Percentiles rank a stretch among this genome's conserved stretches.
Evolutionary conservation across 2,329 filamentous ascomycete species (phyloP).

Genomic region (Fusarium ambrosium): DNA sequence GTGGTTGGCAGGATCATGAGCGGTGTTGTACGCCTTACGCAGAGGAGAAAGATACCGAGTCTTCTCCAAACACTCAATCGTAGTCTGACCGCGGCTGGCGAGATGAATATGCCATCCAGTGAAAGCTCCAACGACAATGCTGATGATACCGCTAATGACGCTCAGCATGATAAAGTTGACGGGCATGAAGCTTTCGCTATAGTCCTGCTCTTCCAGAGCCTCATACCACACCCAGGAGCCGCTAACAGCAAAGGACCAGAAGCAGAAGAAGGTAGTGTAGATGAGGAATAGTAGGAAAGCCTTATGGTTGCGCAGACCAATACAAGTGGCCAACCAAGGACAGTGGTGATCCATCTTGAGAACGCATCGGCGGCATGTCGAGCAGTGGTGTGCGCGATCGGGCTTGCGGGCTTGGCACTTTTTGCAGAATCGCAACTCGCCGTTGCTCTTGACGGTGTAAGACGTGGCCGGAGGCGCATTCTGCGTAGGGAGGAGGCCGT

Average conservation of each 20-base stretch:
- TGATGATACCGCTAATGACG: conserved; percentile 91
- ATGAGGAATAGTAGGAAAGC: conserved; percentile 92
- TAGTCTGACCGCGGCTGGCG: conserved; percentile 84
- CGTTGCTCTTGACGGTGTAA: conserved; percentile 93
- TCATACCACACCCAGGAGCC: conserved; percentile 88
- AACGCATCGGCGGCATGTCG: conserved; percentile 92
- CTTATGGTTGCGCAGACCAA: conserved; percentile 96
- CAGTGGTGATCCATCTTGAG: conserved; percentile 99
- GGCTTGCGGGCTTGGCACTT: conserved; percentile 97
- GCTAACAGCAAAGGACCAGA: conserved; percentile 82
- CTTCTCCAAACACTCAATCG: conserved; percentile 96
- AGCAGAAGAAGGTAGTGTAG: conserved; percentile 89
- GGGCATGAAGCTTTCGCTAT: conserved; percentile 83
- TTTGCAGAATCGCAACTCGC: conserved; percentile 92
- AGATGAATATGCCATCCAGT: conserved; percentile 93
- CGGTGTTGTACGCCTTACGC: conserved; percentile 75
- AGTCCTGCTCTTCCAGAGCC: conserved; percentile 78
- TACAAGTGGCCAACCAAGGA: conserved; percentile 96
- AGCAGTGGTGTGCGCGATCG: conserved; percentile 96
- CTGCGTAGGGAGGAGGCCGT: conserved; percentile 83
- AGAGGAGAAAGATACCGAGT: conserved; percentile 91
- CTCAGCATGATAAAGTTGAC: conserved; percentile 92
- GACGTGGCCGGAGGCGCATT: conserved; percentile 73
- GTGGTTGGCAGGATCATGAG: conserved; percentile 66
- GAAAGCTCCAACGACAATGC: conserved; percentile 88